Percentiles rank a stretch among this genome's conserved stretches.
phyloP scores from a whole-genome alignment of 768 basidiomycete genomes.

The Xerocomellus chrysenteron region DNA sequence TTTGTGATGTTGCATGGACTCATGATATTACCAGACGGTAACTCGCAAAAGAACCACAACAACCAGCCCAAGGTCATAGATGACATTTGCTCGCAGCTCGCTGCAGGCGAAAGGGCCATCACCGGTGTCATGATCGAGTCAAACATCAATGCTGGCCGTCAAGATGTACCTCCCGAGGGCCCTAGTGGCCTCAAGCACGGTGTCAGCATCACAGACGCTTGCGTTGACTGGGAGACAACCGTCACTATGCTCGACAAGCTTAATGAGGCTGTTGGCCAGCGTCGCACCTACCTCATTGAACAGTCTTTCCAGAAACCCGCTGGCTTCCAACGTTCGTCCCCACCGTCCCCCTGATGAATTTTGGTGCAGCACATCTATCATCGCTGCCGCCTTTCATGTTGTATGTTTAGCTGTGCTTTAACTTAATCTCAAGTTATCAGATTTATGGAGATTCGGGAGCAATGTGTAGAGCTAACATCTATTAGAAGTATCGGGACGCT shows the following conservation, averaged over 20 bases:
- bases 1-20: not conserved
- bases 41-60: slow-evolving; percentile 92
- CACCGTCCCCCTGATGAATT: slow-evolving; percentile 12
- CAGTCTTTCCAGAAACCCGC: slow-evolving; percentile 27
- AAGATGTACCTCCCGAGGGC: slow-evolving; percentile 80
- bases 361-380: not conserved
- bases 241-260: slow-evolving; percentile 70
- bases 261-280: slow-evolving; percentile 44
- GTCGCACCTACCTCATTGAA: slow-evolving; percentile 26
- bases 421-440: slow-evolving; percentile 5
- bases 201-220: slow-evolving; percentile 90
- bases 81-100: slow-evolving; percentile 72
- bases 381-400: not conserved
- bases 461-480: too few relatives aligned
- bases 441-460: not conserved
- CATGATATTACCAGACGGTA: slow-evolving; percentile 62
- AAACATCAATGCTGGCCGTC: slow-evolving; percentile 86
- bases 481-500: not conserved
- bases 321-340: slow-evolving; percentile 23
- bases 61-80: slow-evolving; percentile 85
- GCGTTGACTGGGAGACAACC: slow-evolving; percentile 83
- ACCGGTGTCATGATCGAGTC: slow-evolving; percentile 98
- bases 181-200: slow-evolving; percentile 70
- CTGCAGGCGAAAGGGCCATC: slow-evolving; percentile 64
- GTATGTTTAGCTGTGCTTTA: slow-evolving; percentile 8